phyloP scores from a whole-genome alignment of 2,329 filamentous ascomycete species.

The Pseudopyricularia javanii region DNA sequence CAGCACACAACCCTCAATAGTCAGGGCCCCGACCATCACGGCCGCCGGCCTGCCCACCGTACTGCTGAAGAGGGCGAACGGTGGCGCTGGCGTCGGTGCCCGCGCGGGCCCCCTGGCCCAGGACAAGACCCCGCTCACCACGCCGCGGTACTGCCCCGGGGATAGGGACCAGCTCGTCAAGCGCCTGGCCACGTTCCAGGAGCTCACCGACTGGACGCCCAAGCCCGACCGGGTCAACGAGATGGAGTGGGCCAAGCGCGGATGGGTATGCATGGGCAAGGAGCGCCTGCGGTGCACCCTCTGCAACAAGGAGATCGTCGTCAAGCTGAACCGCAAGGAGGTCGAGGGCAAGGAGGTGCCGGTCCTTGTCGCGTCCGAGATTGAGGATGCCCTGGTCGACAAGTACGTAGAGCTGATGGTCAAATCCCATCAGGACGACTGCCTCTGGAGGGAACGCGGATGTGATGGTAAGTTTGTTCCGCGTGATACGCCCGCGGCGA shows the following conservation, averaged over 20 bases:
- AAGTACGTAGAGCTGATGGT: constrained; percentile 65
- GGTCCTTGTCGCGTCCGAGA: constrained; percentile 45
- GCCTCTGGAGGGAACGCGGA: constrained; percentile 76
- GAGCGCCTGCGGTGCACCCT: constrained; percentile 79
- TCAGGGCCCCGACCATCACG: constrained; percentile 21
- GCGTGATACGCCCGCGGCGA: constrained; percentile 31
- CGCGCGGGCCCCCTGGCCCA: constrained; percentile 8
- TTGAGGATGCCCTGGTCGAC: constrained; percentile 59
- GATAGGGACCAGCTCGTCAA: constrained; percentile 73
- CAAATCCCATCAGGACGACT: constrained; percentile 65
- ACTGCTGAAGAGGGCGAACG: constrained; percentile 28
- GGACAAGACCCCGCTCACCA: constrained; percentile 12
- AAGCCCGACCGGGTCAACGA: constrained; percentile 81
- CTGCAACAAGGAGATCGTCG: constrained; percentile 72
- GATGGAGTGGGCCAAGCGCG: constrained; percentile 86
- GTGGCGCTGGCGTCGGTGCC: constrained; percentile 4
- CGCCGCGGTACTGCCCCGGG: constrained; percentile 71
- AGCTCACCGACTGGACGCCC: constrained; percentile 84
- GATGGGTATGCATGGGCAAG: constrained; percentile 75
- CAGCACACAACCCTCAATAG: constrained; percentile 4
- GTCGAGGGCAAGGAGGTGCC: constrained; percentile 41
- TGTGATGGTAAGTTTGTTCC: constrained; percentile 44
- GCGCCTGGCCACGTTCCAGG: constrained; percentile 76
- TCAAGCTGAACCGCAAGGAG: constrained; percentile 58
- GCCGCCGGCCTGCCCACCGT: constrained; percentile 14